Conservation (phyloP, 1,284 basidiomycete species). For the Stereum hirsutum region DNA sequence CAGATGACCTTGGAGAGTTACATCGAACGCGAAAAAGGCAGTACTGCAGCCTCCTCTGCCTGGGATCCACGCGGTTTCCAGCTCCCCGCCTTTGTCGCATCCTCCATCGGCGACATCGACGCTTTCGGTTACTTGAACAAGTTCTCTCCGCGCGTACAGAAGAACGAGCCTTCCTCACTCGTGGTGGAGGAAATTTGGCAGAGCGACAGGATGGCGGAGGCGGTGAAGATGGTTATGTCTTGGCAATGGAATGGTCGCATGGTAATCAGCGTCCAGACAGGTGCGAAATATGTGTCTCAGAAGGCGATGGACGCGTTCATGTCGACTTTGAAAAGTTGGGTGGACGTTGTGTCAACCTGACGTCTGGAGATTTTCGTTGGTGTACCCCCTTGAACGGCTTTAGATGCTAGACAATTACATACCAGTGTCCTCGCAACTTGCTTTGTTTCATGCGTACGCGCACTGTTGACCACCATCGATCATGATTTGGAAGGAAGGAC, state of each 20-base stretch:
- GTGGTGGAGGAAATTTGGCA: neutral
- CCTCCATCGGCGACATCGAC: neutral
- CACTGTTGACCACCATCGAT: too few species aligned
- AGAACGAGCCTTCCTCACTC: neutral
- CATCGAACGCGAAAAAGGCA: neutral
- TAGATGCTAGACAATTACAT: too few species aligned
- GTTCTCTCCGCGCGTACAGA: neutral
- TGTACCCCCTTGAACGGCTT: too few species aligned
- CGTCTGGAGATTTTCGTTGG: too few species aligned
- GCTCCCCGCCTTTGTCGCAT: neutral
- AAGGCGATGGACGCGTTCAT: neutral
- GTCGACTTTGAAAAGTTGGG: neutral
- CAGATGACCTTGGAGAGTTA: neutral
- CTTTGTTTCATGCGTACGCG: too few species aligned
- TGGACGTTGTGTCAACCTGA: neutral
- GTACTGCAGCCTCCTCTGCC: neutral
- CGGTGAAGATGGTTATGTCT: neutral
- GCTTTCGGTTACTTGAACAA: neutral
- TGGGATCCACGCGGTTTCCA: neutral
- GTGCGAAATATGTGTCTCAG: neutral
- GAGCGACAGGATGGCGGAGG: neutral
- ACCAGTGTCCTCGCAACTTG: too few species aligned
- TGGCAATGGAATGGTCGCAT: neutral
- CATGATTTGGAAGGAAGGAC: too few species aligned
- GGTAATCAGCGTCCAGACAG: neutral